Evolutionary conservation across 1,284 basidiomycete species (phyloP), one percentile per base, ranked within the genome.

Genomic region (Leccinum fallax): DNA sequence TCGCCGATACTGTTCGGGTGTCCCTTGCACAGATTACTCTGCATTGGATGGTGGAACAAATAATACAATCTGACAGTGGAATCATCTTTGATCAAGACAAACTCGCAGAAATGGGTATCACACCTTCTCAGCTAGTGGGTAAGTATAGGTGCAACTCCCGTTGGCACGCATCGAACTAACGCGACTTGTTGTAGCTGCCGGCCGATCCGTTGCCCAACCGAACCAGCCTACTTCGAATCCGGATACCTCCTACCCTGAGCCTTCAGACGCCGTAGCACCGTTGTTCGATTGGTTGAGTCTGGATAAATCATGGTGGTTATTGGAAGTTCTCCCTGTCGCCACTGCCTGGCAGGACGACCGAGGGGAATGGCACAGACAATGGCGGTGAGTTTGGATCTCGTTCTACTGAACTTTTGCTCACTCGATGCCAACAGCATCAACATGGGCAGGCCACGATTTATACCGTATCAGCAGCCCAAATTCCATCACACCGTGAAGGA

Each of bases 1-100:
- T 84, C 2, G 43, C 63, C 0, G 83, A 90, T 65, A 69, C 69
- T 5, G 77, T 76, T 2, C 24, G 65, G 7, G 71, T 81, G 59
- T 76, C 74, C 30, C 80, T 92, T 7, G 76, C 84, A 0, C 80
- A 88, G 63, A 86, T 90, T 64, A 72, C 85, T n/a, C 76, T 92
- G 26, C 84, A 83, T 32, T 92, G 89, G 89, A 92, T 92, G 90
- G 79, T 92, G 51, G 82, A 83, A 59, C 79, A 87, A 63, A 75
- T 81, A 61, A 74, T 80, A 5, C 66, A 65, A 3, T 73, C 81
- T 5, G 73, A 80, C n/a, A 85, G 85, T 66, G 83, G 82, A 3
- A 78, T 90, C 38, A 64, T 76, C 30, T 89, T 88, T 64, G 81
- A 87, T 62, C 59, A 68, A 7, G 69, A 70, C 1, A 77, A 70